phyloP scores from a whole-genome alignment of 192 early-diverging fungal species.

The Kickxella alabastrina region DNA sequence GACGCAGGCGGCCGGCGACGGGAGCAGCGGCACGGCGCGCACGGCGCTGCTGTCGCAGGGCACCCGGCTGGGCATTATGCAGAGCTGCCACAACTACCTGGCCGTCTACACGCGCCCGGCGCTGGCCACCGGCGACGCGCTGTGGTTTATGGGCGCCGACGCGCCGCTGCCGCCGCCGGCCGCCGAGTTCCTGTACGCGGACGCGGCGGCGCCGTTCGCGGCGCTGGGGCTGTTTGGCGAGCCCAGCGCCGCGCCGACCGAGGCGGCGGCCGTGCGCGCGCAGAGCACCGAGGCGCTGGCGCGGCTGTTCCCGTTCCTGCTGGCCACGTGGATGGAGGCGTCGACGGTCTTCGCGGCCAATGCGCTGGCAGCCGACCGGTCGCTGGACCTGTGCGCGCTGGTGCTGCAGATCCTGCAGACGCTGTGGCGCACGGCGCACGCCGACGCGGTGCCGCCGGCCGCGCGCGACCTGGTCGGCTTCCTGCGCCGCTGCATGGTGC shows the following conservation, averaged over 20 bases:
- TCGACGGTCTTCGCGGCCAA: conserved; percentile 64
- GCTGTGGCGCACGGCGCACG: conserved; percentile 62
- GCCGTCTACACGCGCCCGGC: conserved; percentile 16
- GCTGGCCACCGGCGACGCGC: conserved; percentile 5
- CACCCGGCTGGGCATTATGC: conserved; percentile 39
- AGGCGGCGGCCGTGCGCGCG: conserved; percentile 10
- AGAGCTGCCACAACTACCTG: conserved; percentile 44
- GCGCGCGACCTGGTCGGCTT: conserved; percentile 51
- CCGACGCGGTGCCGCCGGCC: conserved; percentile 17
- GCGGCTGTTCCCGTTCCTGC: conserved; percentile 62
- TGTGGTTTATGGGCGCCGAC: conserved; percentile 36
- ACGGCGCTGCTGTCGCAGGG: conserved; percentile 30
- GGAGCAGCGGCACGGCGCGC: conserved; percentile 28
- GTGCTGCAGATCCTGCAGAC: conserved; percentile 65
- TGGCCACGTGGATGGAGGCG: conserved; percentile 76
- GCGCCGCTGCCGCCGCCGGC: not conserved
- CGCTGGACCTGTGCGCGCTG: conserved; percentile 60
- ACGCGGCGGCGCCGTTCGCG: conserved; percentile 26
- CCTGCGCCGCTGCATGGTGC: conserved; percentile 62
- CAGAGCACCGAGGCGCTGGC: conserved; percentile 39
- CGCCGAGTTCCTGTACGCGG: conserved; percentile 20
- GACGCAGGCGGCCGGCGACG: conserved; percentile 11
- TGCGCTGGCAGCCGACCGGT: conserved; percentile 47
- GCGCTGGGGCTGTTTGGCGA: conserved; percentile 35
- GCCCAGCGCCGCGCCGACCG: conserved; percentile 3